These are phyloP conservation scores for Parietaria judaica DNA, from an alignment of 306 rosid species.

Conservation along the genomic window DNA sequence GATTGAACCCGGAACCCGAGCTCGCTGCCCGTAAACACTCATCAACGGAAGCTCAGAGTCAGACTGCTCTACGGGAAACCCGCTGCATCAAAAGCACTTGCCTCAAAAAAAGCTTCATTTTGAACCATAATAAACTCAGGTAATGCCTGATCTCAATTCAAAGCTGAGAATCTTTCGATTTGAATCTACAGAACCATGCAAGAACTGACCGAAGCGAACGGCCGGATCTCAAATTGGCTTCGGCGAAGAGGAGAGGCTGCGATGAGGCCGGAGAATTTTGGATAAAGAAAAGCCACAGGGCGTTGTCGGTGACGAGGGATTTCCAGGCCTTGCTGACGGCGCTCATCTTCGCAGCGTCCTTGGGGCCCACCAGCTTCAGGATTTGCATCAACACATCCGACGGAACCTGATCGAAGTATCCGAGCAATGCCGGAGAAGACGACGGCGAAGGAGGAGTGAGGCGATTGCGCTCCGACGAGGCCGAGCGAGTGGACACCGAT, in stretches of 20 bases:
- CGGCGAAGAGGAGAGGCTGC: constrained; percentile 55
- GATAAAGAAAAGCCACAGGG: constrained; percentile 57
- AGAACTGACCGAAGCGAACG: constrained; percentile 38
- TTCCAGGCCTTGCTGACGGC: constrained; percentile 40
- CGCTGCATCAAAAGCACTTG: constrained; percentile 35
- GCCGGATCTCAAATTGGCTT: constrained; percentile 40
- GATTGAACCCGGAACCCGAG: constrained; percentile 55
- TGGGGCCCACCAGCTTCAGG: constrained; percentile 54
- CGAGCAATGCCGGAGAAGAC: constrained; percentile 11
- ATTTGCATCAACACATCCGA: constrained; percentile 51
- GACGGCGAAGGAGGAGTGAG: neutral
- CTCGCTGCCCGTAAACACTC: constrained; percentile 53
- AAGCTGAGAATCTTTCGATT: neutral
- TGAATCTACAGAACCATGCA: neutral
- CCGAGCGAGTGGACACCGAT: constrained; percentile 30
- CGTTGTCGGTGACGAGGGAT: constrained; percentile 32
- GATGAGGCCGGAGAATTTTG: constrained; percentile 36
- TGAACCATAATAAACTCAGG: no score
- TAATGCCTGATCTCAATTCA: no score
- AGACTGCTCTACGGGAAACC: constrained; percentile 21
- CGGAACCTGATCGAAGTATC: constrained; percentile 55
- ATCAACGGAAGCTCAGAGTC: constrained; percentile 48
- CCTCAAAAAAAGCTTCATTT: neutral
- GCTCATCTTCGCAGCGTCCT: constrained; percentile 41
- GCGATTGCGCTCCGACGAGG: constrained; percentile 1